These are phyloP conservation scores for Symbiodinium natans DNA, from an alignment of 73 alveolate genomes.

Conservation along the genomic window DNA sequence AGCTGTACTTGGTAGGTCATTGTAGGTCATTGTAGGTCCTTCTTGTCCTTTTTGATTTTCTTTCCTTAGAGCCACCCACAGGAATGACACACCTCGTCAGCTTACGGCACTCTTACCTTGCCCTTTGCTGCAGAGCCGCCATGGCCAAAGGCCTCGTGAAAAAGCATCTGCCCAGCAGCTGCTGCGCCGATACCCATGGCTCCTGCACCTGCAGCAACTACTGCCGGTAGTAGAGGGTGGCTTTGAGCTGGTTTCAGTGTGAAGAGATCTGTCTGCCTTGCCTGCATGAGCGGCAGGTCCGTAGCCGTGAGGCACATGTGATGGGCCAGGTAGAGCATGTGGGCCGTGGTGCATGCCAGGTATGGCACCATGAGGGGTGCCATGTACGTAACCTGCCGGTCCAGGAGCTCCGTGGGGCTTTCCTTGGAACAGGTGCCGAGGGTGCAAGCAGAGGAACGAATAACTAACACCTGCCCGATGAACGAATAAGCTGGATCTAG, in stretches of 20 bases:
- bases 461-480: no score
- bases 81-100: no score
- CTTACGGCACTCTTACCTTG: no score
- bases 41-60: slow-evolving; percentile 39
- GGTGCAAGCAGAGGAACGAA: no score
- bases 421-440: no score
- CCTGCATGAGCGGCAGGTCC: slow-evolving; percentile 1
- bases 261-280: no score
- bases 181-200: slow-evolving; percentile 36
- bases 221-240: no score
- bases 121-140: no score
- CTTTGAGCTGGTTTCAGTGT: no score
- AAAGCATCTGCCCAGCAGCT: slow-evolving; percentile 80
- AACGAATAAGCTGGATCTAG: no score
- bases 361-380: background rate
- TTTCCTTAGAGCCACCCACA: slow-evolving; percentile 24
- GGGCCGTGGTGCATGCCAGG: background rate
- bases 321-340: slow-evolving; percentile 10
- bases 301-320: slow-evolving; percentile 13
- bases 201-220: background rate
- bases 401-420: background rate
- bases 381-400: background rate
- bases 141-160: slow-evolving; percentile 48
- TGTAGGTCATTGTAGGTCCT: background rate
- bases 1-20: no score